phyloP scores from a whole-genome alignment of 208 protist species.

The Herpetomonas tarakana region DNA sequence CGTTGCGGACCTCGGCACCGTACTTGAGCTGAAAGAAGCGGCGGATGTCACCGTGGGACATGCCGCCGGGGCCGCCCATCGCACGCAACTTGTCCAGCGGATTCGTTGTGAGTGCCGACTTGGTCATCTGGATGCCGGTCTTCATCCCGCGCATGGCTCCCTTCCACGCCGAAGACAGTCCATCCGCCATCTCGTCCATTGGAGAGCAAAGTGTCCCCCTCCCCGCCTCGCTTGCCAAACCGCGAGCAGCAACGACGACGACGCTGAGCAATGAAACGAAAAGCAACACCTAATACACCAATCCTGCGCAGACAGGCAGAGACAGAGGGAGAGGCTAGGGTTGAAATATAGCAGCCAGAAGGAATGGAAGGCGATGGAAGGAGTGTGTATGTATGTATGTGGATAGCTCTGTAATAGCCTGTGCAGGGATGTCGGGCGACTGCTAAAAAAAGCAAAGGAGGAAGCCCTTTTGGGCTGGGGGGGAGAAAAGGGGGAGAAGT shows the following conservation, averaged over 20 bases:
- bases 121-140: conserved; percentile 68
- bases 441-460: too few relatives aligned
- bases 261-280: too few relatives aligned
- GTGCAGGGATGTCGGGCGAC: too few relatives aligned
- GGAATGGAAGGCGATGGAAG: neutral
- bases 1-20: conserved; percentile 39
- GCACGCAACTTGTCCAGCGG: conserved; percentile 42
- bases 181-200: conserved; percentile 77
- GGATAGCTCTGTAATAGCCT: too few relatives aligned
- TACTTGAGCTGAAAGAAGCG: conserved; percentile 70
- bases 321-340: neutral
- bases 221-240: too few relatives aligned
- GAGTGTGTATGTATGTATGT: conserved; percentile 1
- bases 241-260: too few relatives aligned
- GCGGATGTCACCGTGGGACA: conserved; percentile 42
- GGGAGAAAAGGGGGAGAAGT: too few relatives aligned
- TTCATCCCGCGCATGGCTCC: conserved; percentile 68
- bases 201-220: neutral
- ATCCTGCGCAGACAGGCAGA: conserved; percentile 7
- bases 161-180: conserved; percentile 62
- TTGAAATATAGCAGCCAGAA: conserved; percentile 3
- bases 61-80: conserved; percentile 16
- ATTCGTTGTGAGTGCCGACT: conserved; percentile 57
- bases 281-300: too few relatives aligned
- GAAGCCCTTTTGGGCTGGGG: too few relatives aligned